Percentiles rank a stretch among this genome's conserved stretches.
Conservation (phyloP, 1,284 basidiomycete species). For the Leccinum insolens region DNA sequence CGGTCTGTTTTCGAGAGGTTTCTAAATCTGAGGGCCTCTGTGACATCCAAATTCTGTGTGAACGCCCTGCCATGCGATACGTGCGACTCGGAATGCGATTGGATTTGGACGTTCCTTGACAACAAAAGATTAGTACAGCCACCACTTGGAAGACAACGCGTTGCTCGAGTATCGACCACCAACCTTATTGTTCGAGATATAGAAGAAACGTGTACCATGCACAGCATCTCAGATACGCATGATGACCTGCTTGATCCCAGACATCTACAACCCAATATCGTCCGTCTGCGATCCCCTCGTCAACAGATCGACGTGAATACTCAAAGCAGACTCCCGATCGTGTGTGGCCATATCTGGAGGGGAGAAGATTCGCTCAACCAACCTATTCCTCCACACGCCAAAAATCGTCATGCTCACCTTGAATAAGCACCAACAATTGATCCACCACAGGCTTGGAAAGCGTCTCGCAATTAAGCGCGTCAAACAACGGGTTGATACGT, state of each 20-base stretch:
- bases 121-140: no score
- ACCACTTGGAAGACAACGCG: no score
- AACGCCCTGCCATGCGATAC: no score
- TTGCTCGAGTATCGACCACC: no score
- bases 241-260: slow-evolving; percentile 83
- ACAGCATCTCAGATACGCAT: slow-evolving; percentile 48
- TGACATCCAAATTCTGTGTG: no score
- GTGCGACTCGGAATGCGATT: no score
- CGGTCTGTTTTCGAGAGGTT: no score
- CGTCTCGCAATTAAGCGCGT: slow-evolving; percentile 90
- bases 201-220: neutral
- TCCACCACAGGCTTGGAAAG: slow-evolving; percentile 74
- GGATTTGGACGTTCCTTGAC: no score
- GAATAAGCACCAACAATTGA: slow-evolving; percentile 65
- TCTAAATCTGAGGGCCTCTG: no score
- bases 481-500: slow-evolving; percentile 85
- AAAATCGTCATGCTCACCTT: slow-evolving; percentile 47
- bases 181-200: neutral
- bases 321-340: slow-evolving; percentile 71
- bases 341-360: slow-evolving; percentile 71
- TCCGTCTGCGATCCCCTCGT: slow-evolving; percentile 76
- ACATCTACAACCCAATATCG: slow-evolving; percentile 87
- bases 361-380: slow-evolving; percentile 50
- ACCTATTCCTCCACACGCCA: neutral
- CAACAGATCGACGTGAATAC: slow-evolving; percentile 80